Conservation (phyloP, 495 filamentous ascomycete genomes). For the Glarea lozoyensis region DNA sequence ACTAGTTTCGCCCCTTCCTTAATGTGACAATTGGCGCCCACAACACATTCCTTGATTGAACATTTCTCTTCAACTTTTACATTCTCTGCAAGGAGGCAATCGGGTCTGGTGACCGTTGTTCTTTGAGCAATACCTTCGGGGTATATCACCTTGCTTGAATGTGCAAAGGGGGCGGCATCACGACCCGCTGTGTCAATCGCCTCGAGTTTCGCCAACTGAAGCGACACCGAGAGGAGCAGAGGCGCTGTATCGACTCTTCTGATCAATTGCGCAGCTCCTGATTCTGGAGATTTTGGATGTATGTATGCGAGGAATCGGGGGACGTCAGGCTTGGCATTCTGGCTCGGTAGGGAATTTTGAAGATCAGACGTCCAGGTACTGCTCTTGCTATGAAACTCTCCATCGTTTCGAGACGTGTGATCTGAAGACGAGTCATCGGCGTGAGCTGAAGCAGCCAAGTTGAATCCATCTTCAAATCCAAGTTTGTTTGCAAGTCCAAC, state of each 20-base stretch:
- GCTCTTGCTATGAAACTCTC: constrained; percentile 53
- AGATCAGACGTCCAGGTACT: constrained; percentile 35
- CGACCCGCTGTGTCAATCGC: constrained; percentile 57
- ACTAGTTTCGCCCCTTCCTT: constrained; percentile 67
- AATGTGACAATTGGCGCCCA: constrained; percentile 81
- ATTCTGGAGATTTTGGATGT: constrained; percentile 37
- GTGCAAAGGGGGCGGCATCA: constrained; percentile 59
- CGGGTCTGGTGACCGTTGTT: constrained; percentile 64
- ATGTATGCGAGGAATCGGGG: constrained; percentile 76
- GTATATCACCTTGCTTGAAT: constrained; percentile 70
- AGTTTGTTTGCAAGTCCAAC: constrained; percentile 69
- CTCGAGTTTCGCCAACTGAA: constrained; percentile 71
- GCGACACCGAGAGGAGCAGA: constrained; percentile 68
- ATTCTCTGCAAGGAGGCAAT: constrained; percentile 76
- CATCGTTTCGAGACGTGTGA: constrained; percentile 37
- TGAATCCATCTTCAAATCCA: constrained; percentile 56
- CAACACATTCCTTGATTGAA: constrained; percentile 80
- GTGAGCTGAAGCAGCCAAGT: constrained; percentile 21
- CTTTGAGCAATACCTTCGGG: constrained; percentile 65
- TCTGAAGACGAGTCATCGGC: constrained; percentile 27
- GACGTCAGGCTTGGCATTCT: constrained; percentile 25
- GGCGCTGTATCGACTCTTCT: constrained; percentile 81
- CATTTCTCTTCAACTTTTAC: constrained; percentile 74
- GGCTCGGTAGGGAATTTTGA: neutral
- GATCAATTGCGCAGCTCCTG: constrained; percentile 45